Evolutionary conservation across 192 early-diverging fungal genomes (phyloP), one percentile per base, ranked within the genome.

Genomic region (Podila verticillata): DNA sequence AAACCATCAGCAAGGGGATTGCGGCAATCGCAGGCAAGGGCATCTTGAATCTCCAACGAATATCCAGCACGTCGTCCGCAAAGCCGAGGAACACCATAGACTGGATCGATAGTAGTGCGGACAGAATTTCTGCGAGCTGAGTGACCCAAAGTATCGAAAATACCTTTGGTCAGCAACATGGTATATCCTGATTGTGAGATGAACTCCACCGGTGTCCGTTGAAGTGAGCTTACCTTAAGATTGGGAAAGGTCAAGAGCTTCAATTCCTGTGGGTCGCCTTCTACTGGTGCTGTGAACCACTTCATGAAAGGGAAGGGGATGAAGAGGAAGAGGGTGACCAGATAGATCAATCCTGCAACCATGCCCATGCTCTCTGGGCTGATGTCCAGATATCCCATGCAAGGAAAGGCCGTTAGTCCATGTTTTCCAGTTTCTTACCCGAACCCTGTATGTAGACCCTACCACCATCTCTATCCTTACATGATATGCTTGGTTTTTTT

Each of bases 51-150:
- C 97, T 81, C 98, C 98, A 99, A 29, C 95, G 83, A 66, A 99
- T 91, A 84, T 98, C 93, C 67, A 99, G 89, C 17, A 99, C 94
- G 77, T 99, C 98, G 82, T 99, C 98, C 24, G 96, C 97, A 78
- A 99, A 99, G 10, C 98, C 98, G 54, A 99, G 86, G 49, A 99
- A 93, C 17, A 97, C 92, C 98, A 99, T 99, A 61, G 93, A 94
- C 71, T 97, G 94, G 57, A 99, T 86, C 29, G 96, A 92, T 17
- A 99, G 81, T 3, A 99, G 74, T 7, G 95, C 96, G 7, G 96
- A 94, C 32, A 99, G 79, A 35, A 95, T 93, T 84, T 97, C 95
- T n/a, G 93, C 95, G 31, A 99, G 87, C 89, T 96, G 15, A 15
- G 39, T 44, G 15, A 44, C 12, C 2, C 39, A 17, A 44, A 44